These are phyloP conservation scores for Candida parachauliodes DNA, from an alignment of 805 yeast species.

Conservation along the genomic window DNA sequence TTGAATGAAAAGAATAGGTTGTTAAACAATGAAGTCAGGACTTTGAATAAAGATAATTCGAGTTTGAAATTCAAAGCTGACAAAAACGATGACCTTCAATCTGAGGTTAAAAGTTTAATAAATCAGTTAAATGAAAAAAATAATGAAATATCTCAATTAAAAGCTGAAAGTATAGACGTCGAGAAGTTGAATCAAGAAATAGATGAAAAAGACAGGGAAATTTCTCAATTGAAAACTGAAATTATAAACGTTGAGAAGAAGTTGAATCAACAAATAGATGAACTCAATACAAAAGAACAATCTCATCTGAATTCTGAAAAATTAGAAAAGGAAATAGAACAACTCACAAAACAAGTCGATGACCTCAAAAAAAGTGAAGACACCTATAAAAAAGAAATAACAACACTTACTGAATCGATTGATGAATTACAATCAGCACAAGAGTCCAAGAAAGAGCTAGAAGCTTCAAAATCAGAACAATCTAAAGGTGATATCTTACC, in stretches of 20 bases:
- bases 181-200: background rate
- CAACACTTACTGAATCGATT: background rate
- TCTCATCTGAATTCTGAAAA: background rate
- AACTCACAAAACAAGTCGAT: constrained; percentile 9
- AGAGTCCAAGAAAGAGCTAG: constrained; percentile 18
- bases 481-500: constrained; percentile 7
- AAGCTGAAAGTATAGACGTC: too few relatives aligned
- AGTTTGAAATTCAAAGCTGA: constrained; percentile 13
- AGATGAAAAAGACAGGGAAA: too few relatives aligned
- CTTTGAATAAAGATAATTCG: constrained; percentile 31
- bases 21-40: constrained; percentile 63
- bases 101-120: constrained; percentile 2
- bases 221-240: too few relatives aligned
- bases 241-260: background rate
- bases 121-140: background rate
- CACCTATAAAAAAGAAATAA: constrained; percentile 5
- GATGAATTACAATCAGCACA: constrained; percentile 4
- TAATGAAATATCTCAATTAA: background rate
- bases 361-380: constrained; percentile 14
- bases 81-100: constrained; percentile 7
- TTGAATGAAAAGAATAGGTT: constrained; percentile 57
- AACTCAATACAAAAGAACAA: background rate
- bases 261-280: background rate
- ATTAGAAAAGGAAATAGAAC: constrained; percentile 5
- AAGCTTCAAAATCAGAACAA: constrained; percentile 5